Base-by-base conservation (phyloP, 2,329 filamentous ascomycete species). In the Hymenoscyphus repandus region DNA sequence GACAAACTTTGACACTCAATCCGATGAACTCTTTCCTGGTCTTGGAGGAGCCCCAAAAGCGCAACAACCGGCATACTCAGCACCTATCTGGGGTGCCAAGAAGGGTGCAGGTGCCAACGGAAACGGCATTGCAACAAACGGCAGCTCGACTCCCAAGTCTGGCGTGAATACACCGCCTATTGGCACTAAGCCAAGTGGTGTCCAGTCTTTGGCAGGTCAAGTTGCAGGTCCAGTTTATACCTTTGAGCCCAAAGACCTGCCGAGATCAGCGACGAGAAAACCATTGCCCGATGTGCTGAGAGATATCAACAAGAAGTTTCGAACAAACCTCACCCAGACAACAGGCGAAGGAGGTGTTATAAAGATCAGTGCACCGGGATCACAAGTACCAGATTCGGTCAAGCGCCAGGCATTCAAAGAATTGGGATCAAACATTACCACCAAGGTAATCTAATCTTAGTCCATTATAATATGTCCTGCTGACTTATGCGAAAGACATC, bases 11-110 rank as follows among this genome's bases (percentile, higher is more conserved):
- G 89, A 97, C 69, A 91, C 89, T 17, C 80, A 88, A 64, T 95
- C 89, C 15, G 88, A 95, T 66, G 91, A 97, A 70, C 75, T 88
- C 53, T 99, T 99, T 77, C 93, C 93, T n/a, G 85, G 91, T 61
- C 80, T 99, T 42, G 92, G 91, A 48, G 78, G 80, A 56, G 79
- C 73, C 18, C 70, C 76, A 51, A 83, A 82, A 69, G 74, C 82
- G 70, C 74, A 82, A 32, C 70, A 72, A 15, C 70, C 78, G 56
- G 76, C 82, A 51, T 79, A 81, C 59, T 77, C 82, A 52, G 77
- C 85, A 42, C 82, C 85, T 41, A 83, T 88, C 60, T 96, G 92
- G 90, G 86, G 86, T 56, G 80, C 79, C 33, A 88, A 85, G 71
- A 83, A 77, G 66, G 73, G 76, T 52, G 70, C 72, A 54, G 61